Conservation (phyloP, 345 rosid species). For the Cardamine occulta region DNA sequence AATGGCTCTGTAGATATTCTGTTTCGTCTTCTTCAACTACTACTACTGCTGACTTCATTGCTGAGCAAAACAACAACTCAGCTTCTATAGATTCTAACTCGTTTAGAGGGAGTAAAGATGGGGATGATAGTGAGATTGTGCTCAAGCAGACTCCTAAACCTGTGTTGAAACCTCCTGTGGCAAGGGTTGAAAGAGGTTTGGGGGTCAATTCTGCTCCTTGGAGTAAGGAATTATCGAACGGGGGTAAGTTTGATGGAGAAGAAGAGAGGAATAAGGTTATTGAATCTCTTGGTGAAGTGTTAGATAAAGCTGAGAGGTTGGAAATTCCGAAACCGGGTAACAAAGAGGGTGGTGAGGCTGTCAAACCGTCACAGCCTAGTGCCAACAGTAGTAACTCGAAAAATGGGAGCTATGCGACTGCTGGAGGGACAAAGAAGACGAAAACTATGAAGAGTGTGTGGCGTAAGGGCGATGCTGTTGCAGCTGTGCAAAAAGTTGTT, state of each 20-base stretch:
- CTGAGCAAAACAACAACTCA: conserved; percentile 62
- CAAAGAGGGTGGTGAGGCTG: conserved; percentile 48
- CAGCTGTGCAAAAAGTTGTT: conserved; percentile 62
- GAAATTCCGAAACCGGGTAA: conserved; percentile 54
- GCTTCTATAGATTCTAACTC: conserved; percentile 56
- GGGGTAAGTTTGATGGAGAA: conserved; percentile 46
- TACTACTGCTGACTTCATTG: conserved; percentile 64
- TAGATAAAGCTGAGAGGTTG: conserved; percentile 86
- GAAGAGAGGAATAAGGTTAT: conserved; percentile 72
- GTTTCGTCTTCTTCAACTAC: conserved; percentile 52
- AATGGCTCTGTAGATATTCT: conserved; percentile 84
- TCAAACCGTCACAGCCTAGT: conserved; percentile 42
- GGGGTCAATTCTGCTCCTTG: conserved; percentile 48
- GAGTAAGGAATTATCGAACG: conserved; percentile 40
- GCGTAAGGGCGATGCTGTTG: conserved; percentile 87
- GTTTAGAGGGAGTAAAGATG: conserved; percentile 49
- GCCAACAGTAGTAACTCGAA: conserved; percentile 37
- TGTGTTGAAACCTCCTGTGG: conserved; percentile 55
- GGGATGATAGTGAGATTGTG: conserved; percentile 56
- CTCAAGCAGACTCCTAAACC: conserved; percentile 89
- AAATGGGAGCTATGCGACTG: conserved; percentile 41
- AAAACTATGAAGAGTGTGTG: conserved; percentile 93
- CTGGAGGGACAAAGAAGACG: conserved; percentile 47
- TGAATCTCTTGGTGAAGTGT: conserved; percentile 85
- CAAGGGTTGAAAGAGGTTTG: conserved; percentile 44